Evolutionary conservation across 1,284 basidiomycete species (phyloP).

Genomic region (Phellopilus nigrolimitatus): DNA sequence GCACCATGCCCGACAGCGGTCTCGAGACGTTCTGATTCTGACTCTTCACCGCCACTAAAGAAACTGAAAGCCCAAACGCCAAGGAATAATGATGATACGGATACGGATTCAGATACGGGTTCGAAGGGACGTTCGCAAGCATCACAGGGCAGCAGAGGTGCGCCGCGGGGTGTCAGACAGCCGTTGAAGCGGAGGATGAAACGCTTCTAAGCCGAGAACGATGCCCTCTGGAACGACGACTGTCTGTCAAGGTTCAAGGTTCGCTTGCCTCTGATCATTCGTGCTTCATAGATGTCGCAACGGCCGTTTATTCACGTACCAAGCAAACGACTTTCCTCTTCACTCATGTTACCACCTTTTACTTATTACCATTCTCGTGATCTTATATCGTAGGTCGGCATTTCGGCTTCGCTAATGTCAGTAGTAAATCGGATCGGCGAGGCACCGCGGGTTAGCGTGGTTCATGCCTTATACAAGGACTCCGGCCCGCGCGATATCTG

Average conservation of each 20-base stretch:
- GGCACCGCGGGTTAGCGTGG: not conserved
- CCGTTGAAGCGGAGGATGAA: slow-evolving; percentile 69
- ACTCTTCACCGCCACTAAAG: slow-evolving; percentile 12
- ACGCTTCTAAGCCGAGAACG: slow-evolving; percentile 46
- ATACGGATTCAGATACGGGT: slow-evolving; percentile 16
- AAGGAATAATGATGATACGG: not conserved
- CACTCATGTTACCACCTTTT: too few relatives aligned
- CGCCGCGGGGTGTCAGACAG: slow-evolving; percentile 54
- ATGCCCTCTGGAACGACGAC: not conserved
- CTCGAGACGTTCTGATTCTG: slow-evolving; percentile 8
- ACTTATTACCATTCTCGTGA: too few relatives aligned
- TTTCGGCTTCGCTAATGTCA: too few relatives aligned
- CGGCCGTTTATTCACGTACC: too few relatives aligned
- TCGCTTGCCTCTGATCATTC: too few relatives aligned
- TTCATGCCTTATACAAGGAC: too few relatives aligned
- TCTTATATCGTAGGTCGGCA: too few relatives aligned
- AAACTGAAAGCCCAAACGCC: not conserved
- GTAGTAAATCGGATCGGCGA: not conserved
- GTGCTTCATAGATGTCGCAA: too few relatives aligned
- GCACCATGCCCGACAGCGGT: not conserved
- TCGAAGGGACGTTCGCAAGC: slow-evolving; percentile 23
- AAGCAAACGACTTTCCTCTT: too few relatives aligned
- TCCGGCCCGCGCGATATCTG: too few relatives aligned
- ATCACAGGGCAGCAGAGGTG: slow-evolving; percentile 31
- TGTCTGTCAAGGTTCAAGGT: too few relatives aligned